Evolutionary conservation across 208 protist genomes (phyloP), one percentile per base, ranked within the genome.

Genomic region (Trypanosoma platydactyli): DNA sequence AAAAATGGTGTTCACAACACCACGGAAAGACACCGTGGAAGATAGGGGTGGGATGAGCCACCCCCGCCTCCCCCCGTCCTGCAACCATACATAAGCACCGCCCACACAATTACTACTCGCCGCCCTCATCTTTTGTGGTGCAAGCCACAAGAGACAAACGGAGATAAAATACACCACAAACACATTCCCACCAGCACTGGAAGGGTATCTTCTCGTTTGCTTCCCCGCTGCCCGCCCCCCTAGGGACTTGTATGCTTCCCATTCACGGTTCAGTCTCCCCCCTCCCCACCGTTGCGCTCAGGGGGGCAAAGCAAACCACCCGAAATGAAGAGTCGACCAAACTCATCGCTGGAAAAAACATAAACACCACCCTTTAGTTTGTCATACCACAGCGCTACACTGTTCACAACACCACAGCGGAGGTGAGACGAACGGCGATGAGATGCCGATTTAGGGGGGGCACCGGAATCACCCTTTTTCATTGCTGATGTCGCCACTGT

Each of bases 401-500:
- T 80, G 63, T 92, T 92, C 20, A 92, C 81, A 9, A 86, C 86
- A 25, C 85, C 86, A 11, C 73, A 73, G 12, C 66, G 75, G 16
- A 89, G 50, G 1, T 40, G 55, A 13, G 40, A 7, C 40, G 40
- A 44, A 13, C 13, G 7, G 13, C 13, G 40, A 13, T 44, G 40
- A 13, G 40, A 7, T 44, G 40, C 13, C 13, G 51, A 7, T 55
- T 4, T 4, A 24, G 13, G 4, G 12, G 50, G 33, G 12, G 50
- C 30, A 49, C 42, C 40, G 40, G 7, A 16, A 24, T 12, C 42
- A 13, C 38, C 58, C 27, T 12, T 1, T 24, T 33, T 22, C 12
- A 22, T 25, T 20, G 18, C 49, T 27, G 40, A 44, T 53, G 15
- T 6, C 27, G 3, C 1, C 27, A 22, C 27, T 29, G 9, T 29